Evolutionary conservation across 2,329 filamentous ascomycete species (phyloP).

Genomic region (Fusarium sacchari): DNA sequence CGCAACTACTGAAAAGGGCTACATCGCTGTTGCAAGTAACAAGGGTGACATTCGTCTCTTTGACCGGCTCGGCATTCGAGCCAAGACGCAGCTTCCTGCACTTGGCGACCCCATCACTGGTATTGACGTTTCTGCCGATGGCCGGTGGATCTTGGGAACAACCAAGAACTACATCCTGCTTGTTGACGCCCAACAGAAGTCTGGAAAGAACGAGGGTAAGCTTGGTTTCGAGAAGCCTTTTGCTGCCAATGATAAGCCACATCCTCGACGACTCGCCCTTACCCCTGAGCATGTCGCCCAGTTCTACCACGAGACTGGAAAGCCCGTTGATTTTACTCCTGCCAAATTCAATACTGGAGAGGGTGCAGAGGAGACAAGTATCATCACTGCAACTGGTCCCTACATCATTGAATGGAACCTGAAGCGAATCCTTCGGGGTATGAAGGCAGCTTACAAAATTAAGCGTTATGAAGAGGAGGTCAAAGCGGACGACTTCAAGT

Average conservation of each 20-base stretch:
- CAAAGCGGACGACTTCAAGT: slow-evolving; percentile 98
- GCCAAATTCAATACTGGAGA: slow-evolving; percentile 94
- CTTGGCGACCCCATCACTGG: slow-evolving; percentile 95
- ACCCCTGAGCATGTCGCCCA: slow-evolving; percentile 94
- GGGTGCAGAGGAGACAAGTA: slow-evolving; percentile 85
- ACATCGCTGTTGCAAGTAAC: slow-evolving; percentile 95
- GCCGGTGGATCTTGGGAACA: slow-evolving; percentile 93
- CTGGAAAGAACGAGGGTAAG: slow-evolving; percentile 96
- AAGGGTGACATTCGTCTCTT: slow-evolving; percentile 98
- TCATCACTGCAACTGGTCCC: slow-evolving; percentile 95
- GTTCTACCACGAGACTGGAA: slow-evolving; percentile 95
- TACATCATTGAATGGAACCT: slow-evolving; percentile 98
- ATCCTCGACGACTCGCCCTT: slow-evolving; percentile 87
- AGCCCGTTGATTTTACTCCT: slow-evolving; percentile 85
- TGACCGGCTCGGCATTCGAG: slow-evolving; percentile 94
- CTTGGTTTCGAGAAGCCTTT: slow-evolving; percentile 97
- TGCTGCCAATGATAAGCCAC: slow-evolving; percentile 90
- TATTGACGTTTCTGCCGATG: slow-evolving; percentile 93
- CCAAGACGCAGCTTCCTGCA: slow-evolving; percentile 96
- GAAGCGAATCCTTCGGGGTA: slow-evolving; percentile 84
- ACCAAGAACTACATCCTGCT: slow-evolving; percentile 94
- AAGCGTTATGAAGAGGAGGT: slow-evolving; percentile 96
- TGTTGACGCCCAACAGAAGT: slow-evolving; percentile 89
- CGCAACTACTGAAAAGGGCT: slow-evolving; percentile 94
- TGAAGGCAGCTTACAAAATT: slow-evolving; percentile 92